phyloP scores from a whole-genome alignment of 805 yeast genomes.

The Nematodospora valgi region DNA sequence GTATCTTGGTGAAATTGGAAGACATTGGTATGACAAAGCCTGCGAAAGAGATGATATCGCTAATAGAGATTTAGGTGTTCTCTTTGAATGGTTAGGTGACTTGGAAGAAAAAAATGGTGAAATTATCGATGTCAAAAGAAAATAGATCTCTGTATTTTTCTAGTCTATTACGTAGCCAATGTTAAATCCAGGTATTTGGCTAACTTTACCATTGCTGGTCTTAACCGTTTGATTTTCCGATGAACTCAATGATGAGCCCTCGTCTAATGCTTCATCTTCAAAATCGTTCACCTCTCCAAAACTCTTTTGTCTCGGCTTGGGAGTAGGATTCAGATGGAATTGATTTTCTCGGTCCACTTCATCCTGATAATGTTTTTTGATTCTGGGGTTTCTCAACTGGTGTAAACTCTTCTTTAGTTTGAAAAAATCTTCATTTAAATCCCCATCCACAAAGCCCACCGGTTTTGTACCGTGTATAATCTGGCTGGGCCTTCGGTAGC shows the following conservation, averaged over 20 bases:
- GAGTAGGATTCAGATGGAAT: background rate
- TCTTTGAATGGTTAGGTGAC: conserved; percentile 42
- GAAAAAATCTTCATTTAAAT: conserved; percentile 18
- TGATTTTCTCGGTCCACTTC: conserved; percentile 4
- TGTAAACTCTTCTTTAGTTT: conserved; percentile 16
- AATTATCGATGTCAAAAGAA: conserved; percentile 9
- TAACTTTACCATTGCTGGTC: background rate
- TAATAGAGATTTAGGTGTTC: conserved; percentile 38
- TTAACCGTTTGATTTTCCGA: background rate
- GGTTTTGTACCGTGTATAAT: conserved; percentile 17
- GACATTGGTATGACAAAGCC: conserved; percentile 41
- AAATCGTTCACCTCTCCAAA: conserved; percentile 13
- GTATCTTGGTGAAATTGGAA: conserved; percentile 36
- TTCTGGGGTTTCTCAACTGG: conserved; percentile 24
- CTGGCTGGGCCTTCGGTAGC: conserved; percentile 3
- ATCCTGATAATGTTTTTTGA: conserved; percentile 25
- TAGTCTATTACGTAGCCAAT: conserved; percentile 13
- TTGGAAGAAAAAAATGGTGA: conserved; percentile 17
- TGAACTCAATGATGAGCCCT: background rate
- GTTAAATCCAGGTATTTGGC: conserved; percentile 14
- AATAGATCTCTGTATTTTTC: conserved; percentile 1
- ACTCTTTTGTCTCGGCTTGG: conserved; percentile 12
- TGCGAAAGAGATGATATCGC: conserved; percentile 40
- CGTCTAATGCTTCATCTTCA: background rate
- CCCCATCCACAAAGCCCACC: conserved; percentile 24